A percentile compares a stretch with the other conserved stretches of the same genome.
phyloP scores from a whole-genome alignment of 169 alveolate genomes.

The Plasmodium billcollinsi region DNA sequence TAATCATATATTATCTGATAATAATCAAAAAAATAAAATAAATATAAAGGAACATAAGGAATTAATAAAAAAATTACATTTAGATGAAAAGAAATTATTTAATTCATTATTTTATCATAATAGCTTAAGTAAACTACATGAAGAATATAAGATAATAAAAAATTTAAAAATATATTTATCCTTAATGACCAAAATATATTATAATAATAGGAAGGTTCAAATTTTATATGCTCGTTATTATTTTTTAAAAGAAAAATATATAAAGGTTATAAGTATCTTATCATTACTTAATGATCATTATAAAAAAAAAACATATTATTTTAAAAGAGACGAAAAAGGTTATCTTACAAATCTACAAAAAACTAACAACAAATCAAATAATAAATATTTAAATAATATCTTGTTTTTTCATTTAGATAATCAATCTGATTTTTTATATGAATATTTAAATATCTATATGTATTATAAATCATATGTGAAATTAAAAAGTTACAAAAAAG shows the following conservation, averaged over 20 bases:
- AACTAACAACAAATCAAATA: background rate
- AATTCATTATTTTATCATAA: conserved; percentile 17
- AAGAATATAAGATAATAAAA: conserved; percentile 47
- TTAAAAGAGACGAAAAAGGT: conserved; percentile 10
- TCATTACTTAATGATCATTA: conserved; percentile 60
- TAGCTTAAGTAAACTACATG: conserved; percentile 33
- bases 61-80: conserved; percentile 23
- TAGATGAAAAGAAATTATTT: conserved; percentile 42
- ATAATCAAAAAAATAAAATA: conserved; percentile 14
- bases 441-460: conserved; percentile 74
- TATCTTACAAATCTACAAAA: background rate
- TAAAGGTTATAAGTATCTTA: conserved; percentile 48
- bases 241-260: conserved; percentile 63
- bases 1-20: background rate
- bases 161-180: conserved; percentile 66
- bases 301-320: conserved; percentile 23
- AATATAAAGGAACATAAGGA: background rate
- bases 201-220: conserved; percentile 60
- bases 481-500: conserved; percentile 39
- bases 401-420: conserved; percentile 41
- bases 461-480: conserved; percentile 43
- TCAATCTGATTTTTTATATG: conserved; percentile 67
- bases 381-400: background rate
- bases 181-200: conserved; percentile 53
- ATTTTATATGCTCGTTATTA: conserved; percentile 69